These are phyloP conservation scores for Polytolypa hystricis DNA, from an alignment of 2,329 filamentous ascomycete species.

Conservation along the genomic window DNA sequence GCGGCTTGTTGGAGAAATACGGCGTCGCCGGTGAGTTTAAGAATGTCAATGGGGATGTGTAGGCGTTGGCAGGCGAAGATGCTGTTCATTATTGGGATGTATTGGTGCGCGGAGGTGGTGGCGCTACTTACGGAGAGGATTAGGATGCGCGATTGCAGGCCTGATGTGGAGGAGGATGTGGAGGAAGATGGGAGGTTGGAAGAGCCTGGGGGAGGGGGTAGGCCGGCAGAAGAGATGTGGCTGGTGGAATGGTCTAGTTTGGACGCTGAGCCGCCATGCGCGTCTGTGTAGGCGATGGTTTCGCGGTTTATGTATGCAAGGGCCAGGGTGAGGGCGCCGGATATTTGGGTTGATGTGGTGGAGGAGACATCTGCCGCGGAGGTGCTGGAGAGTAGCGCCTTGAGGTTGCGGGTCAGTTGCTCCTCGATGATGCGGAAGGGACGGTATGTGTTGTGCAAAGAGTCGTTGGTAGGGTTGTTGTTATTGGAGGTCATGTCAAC, in stretches of 20 bases:
- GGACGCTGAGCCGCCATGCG: constrained; percentile 36
- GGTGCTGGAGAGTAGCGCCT: constrained; percentile 61
- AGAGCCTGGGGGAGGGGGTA: constrained; percentile 11
- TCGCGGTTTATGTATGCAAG: constrained; percentile 84
- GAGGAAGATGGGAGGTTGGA: constrained; percentile 34
- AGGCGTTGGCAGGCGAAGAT: constrained; percentile 91
- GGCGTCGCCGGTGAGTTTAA: constrained; percentile 72
- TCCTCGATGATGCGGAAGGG: constrained; percentile 82
- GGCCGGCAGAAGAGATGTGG: constrained; percentile 10
- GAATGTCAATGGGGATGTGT: constrained; percentile 81
- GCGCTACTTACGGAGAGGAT: constrained; percentile 84
- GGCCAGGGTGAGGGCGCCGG: constrained; percentile 80
- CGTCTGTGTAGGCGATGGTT: constrained; percentile 51
- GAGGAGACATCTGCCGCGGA: constrained; percentile 47
- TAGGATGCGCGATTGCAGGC: constrained; percentile 71
- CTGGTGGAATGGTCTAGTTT: constrained; percentile 25
- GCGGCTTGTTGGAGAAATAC: constrained; percentile 90
- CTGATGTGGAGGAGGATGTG: constrained; percentile 18
- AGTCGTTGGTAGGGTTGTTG: constrained; percentile 21
- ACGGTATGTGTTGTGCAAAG: constrained; percentile 67
- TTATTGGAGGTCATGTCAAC: constrained; percentile 51
- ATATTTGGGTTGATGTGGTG: constrained; percentile 72
- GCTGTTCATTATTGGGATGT: constrained; percentile 97
- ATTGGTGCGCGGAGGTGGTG: constrained; percentile 74
- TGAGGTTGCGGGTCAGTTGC: constrained; percentile 63